Conservation (phyloP, 495 filamentous ascomycete species). For the Xylaria curta region DNA sequence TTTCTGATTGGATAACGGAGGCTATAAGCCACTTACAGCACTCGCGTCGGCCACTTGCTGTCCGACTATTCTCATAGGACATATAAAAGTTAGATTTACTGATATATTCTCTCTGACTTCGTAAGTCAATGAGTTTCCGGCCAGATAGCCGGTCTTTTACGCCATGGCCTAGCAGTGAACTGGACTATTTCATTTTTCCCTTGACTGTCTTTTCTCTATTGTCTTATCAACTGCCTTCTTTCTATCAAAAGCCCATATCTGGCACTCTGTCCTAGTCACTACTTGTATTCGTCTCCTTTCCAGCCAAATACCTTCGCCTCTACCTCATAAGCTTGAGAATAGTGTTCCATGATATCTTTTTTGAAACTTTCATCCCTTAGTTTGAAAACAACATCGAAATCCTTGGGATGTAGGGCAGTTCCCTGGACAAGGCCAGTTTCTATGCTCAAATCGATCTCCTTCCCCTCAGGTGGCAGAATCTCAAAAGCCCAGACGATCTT, state of each 20-base stretch:
- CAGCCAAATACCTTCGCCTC: not conserved
- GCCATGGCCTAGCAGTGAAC: too few relatives aligned
- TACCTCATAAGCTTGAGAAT: not conserved
- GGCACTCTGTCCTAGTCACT: not conserved
- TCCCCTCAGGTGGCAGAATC: not conserved
- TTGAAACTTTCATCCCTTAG: not conserved
- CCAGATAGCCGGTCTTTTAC: too few relatives aligned
- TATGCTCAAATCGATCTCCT: not conserved
- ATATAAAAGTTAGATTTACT: too few relatives aligned
- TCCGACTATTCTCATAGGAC: too few relatives aligned
- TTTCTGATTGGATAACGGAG: too few relatives aligned
- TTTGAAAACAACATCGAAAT: not conserved
- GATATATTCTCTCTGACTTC: too few relatives aligned
- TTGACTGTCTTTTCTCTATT: too few relatives aligned
- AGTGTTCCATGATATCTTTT: not conserved
- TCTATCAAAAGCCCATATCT: not conserved
- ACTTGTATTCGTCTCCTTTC: not conserved
- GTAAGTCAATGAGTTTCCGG: too few relatives aligned
- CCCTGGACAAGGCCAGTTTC: not conserved
- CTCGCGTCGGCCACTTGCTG: too few relatives aligned
- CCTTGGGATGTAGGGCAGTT: not conserved
- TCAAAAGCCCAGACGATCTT: constrained; percentile 4
- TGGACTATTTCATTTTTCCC: too few relatives aligned
- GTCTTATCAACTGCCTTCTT: too few relatives aligned
- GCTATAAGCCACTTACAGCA: too few relatives aligned